Evolutionary conservation across 2,329 filamentous ascomycete species (phyloP), one percentile per base, ranked within the genome.

Genomic region (Coniella vitis): DNA sequence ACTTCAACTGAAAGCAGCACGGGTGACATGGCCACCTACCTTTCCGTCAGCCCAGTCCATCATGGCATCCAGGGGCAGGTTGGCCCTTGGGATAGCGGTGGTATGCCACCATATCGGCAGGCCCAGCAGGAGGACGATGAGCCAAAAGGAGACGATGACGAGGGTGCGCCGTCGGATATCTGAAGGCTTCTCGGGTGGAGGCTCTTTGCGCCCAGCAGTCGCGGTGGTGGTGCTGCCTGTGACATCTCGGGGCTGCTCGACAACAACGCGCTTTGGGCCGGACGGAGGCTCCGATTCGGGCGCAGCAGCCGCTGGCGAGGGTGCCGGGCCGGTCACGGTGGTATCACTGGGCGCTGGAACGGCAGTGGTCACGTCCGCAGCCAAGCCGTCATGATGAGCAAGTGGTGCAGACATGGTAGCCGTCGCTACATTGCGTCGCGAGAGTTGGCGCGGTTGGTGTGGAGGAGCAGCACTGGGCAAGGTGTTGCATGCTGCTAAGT

Each of bases 91-190:
- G 48, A 97, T 95, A 0, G 87, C 86, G 4, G 93, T 98, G 0
- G 93, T 97, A 65, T 83, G 83, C 83, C 89, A 94, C 93, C 93
- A 98, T 78, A 95, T 84, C 49, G 93, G 93, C 56, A 98, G 66
- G 3, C 93, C 93, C 5, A 98, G 69, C 25, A 85, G 77, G 7
- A 95, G 64, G 7, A 95, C 87, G 34, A 97, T 81, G 4, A 82
- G 72, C 93, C 93, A 98, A 67, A 96, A 97, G 8, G 91, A 91
- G 54, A 87, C 65, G 54, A 98, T 83, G 44, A 97, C 85, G 54
- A 75, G 74, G 41, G 81, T 79, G 47, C 93, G 84, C 50, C 84
- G 79, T 61, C 78, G 79, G 45, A 84, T 72, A 55, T 85, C 82
- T 56, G 84, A 75, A 17, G 78, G 69, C 55, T 81, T 84, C 70